Percentiles rank a stretch among this genome's conserved stretches.
Evolutionary conservation across 2,329 filamentous ascomycete species (phyloP).

Genomic region (Penicillium sp.): DNA sequence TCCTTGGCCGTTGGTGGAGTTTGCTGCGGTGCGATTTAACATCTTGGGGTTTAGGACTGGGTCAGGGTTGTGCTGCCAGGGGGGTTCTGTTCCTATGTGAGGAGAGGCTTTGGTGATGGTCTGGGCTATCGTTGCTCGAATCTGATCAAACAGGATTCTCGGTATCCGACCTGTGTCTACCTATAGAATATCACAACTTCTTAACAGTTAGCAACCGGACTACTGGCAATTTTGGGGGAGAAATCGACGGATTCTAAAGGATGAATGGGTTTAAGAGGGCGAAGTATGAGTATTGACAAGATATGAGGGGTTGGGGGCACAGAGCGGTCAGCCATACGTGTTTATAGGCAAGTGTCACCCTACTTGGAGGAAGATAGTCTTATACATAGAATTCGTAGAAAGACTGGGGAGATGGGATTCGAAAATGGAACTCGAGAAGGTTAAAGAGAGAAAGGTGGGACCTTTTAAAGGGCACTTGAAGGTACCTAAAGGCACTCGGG

Average conservation of each 20-base stretch:
- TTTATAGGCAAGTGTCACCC: not conserved
- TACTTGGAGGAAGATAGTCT: not conserved
- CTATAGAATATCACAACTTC: not conserved
- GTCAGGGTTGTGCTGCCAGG: not conserved
- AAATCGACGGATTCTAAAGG: not conserved
- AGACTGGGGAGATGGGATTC: not conserved
- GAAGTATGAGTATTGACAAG: not conserved
- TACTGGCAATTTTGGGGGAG: not conserved
- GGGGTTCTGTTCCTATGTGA: not conserved
- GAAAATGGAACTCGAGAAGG: not conserved
- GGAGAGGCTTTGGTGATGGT: not conserved
- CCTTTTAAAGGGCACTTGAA: not conserved
- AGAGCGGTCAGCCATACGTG: constrained; percentile 12
- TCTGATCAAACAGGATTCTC: not conserved
- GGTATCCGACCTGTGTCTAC: not conserved
- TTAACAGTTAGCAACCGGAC: not conserved
- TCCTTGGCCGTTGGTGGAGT: not conserved
- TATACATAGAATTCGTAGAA: not conserved
- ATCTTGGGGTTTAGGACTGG: not conserved
- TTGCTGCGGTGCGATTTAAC: not conserved
- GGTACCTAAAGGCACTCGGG: not conserved
- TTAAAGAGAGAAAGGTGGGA: not conserved
- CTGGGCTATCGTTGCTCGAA: not conserved
- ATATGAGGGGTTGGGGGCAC: not conserved
- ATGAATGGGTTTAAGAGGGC: not conserved